These are phyloP conservation scores for Pinus taeda DNA, from an alignment of 75 land plant species.

Conservation along the genomic window DNA sequence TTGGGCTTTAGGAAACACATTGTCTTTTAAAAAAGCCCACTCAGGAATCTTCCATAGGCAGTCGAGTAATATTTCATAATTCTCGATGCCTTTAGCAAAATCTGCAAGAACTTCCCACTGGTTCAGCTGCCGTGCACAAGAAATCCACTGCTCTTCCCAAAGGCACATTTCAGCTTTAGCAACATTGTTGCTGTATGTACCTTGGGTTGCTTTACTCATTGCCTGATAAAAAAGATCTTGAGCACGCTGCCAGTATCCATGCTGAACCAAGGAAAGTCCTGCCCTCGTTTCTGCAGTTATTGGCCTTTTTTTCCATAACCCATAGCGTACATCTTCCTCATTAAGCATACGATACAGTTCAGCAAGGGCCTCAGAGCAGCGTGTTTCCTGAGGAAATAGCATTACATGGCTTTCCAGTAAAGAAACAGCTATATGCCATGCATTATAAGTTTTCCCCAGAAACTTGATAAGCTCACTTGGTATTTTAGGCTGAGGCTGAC, in stretches of 20 bases:
- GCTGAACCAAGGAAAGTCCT: constrained; percentile 95
- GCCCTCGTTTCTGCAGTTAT: constrained; percentile 93
- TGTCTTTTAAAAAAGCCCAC: constrained; percentile 86
- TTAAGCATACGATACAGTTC: constrained; percentile 95
- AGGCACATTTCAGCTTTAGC: constrained; percentile 99
- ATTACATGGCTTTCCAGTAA: constrained; percentile 96
- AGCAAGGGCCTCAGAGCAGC: constrained; percentile 95
- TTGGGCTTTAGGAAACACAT: constrained; percentile 92
- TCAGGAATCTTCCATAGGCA: constrained; percentile 90
- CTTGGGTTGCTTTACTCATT: constrained; percentile 97
- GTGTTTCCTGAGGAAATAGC: constrained; percentile 85
- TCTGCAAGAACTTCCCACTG: constrained; percentile 96
- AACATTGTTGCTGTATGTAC: constrained; percentile 81
- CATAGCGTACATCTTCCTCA: constrained; percentile 98
- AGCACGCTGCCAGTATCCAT: constrained; percentile 98
- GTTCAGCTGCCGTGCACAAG: constrained; percentile 86
- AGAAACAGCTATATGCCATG: constrained; percentile 95
- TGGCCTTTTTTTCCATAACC: constrained; percentile 91
- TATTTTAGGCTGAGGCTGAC: constrained; percentile 98
- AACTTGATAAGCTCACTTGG: constrained; percentile 99
- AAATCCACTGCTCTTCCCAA: constrained; percentile 99
- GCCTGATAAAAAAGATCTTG: constrained; percentile 96
- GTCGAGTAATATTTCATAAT: constrained; percentile 88
- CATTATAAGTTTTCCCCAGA: constrained; percentile 98
- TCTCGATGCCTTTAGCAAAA: constrained; percentile 89